Evolutionary conservation across 2,329 filamentous ascomycete species (phyloP).

Genomic region (Nemania diffusa): DNA sequence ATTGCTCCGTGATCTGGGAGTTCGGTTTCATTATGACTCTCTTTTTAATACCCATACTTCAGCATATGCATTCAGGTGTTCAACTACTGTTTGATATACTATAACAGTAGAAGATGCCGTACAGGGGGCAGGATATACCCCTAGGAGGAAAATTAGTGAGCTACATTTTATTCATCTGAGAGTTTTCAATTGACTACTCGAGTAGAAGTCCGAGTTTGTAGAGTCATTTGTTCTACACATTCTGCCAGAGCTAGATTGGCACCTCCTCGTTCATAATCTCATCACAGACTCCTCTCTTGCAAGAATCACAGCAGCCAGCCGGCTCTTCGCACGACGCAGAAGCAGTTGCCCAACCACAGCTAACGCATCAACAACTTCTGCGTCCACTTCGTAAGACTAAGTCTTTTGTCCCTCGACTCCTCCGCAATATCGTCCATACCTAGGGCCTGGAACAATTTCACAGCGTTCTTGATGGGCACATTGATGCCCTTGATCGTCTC

Average conservation of each 20-base stretch:
- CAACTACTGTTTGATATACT: not conserved
- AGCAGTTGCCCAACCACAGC: not conserved
- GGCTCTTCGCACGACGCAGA: not conserved
- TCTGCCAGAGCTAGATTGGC: not conserved
- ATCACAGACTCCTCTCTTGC: not conserved
- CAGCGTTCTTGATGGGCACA: conserved; percentile 36
- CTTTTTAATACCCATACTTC: not conserved
- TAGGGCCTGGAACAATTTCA: conserved; percentile 36
- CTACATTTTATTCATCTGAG: not conserved
- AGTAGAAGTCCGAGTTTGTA: not conserved
- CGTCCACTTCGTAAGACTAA: conserved; percentile 7
- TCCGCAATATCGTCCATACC: conserved; percentile 13
- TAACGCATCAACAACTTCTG: conserved; percentile 13
- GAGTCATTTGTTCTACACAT: not conserved
- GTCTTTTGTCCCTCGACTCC: conserved; percentile 12
- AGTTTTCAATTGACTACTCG: not conserved
- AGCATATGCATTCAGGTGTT: conserved; percentile 8
- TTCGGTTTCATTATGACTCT: not conserved
- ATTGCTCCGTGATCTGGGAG: conserved; percentile 19
- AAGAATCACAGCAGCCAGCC: not conserved
- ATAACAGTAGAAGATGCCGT: not conserved
- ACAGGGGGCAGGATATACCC: not conserved
- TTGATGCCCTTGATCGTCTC: conserved; percentile 42
- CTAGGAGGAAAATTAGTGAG: not conserved
- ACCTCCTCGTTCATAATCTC: conserved; percentile 1